Conservation (phyloP, 768 basidiomycete species). For the Boletus rufocinnamomeus region DNA sequence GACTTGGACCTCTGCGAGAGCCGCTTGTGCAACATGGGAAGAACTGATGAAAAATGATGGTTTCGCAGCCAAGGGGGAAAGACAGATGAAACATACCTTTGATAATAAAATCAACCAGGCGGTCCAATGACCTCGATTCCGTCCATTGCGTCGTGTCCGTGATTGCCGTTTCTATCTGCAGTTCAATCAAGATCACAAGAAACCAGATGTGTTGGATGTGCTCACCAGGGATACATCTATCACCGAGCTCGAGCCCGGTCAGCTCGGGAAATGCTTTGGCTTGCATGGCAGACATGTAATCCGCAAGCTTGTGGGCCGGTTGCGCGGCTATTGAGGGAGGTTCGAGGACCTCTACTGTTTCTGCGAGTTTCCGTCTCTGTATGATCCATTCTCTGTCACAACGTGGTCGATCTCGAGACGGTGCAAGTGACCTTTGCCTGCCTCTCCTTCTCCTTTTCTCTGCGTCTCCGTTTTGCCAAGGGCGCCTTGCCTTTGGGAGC, state of each 20-base stretch:
- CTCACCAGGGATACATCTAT: slow-evolving; percentile 77
- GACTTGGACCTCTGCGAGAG: slow-evolving; percentile 74
- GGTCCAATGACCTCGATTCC: slow-evolving; percentile 68
- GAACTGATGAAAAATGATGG: slow-evolving; percentile 41
- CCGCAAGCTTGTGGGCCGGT: slow-evolving; percentile 56
- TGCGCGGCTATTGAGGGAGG: slow-evolving; percentile 54
- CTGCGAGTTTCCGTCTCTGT: slow-evolving; percentile 68
- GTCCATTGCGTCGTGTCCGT: slow-evolving; percentile 76
- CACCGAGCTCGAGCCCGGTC: slow-evolving; percentile 77
- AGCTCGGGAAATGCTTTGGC: slow-evolving; percentile 67
- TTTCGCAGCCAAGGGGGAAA: not conserved
- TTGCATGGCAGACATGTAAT: slow-evolving; percentile 67
- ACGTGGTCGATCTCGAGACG: slow-evolving; percentile 3
- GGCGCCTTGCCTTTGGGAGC: slow-evolving; percentile 21
- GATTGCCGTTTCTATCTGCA: slow-evolving; percentile 67
- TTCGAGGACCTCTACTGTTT: slow-evolving; percentile 41
- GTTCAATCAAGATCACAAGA: slow-evolving; percentile 48
- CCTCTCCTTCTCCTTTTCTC: slow-evolving; percentile 72
- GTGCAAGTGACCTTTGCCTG: slow-evolving; percentile 59
- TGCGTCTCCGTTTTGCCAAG: slow-evolving; percentile 65
- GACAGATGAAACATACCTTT: slow-evolving; percentile 52
- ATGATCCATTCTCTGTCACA: slow-evolving; percentile 13
- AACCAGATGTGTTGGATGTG: slow-evolving; percentile 5
- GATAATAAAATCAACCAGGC: slow-evolving; percentile 72
- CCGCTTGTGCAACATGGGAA: slow-evolving; percentile 67